These are phyloP conservation scores for Begonia fuchsioides DNA, from an alignment of 306 rosid genomes.

Conservation along the genomic window DNA sequence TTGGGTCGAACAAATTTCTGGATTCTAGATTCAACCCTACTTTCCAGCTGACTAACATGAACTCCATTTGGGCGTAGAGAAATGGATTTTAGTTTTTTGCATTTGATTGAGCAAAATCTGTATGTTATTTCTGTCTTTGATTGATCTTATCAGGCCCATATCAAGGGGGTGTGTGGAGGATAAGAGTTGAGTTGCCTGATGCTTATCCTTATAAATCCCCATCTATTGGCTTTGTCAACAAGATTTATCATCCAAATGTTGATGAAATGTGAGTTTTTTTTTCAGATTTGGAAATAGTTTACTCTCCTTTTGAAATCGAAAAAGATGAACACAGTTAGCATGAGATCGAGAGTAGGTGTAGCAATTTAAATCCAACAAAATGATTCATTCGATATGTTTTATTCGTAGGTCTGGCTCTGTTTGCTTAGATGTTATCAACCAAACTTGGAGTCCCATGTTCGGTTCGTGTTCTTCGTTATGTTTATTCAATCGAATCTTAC, in stretches of 20 bases:
- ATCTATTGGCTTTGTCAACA: constrained; percentile 88
- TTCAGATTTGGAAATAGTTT: background rate
- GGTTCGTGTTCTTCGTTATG: constrained; percentile 27
- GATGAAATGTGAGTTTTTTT: constrained; percentile 71
- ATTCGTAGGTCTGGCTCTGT: constrained; percentile 93
- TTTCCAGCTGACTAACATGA: background rate
- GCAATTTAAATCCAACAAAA: no score
- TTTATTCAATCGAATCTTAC: constrained; percentile 6
- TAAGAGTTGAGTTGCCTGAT: constrained; percentile 91
- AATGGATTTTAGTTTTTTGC: background rate
- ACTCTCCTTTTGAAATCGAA: background rate
- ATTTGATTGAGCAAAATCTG: background rate
- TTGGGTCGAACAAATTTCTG: background rate
- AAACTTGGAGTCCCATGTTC: constrained; percentile 99
- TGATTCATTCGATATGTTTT: background rate
- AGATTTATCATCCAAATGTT: constrained; percentile 92
- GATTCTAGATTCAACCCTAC: background rate
- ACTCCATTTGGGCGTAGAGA: no score
- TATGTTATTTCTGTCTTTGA: background rate
- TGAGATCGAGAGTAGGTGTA: no score
- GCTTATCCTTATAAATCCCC: constrained; percentile 98
- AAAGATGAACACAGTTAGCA: background rate
- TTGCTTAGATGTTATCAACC: constrained; percentile 96
- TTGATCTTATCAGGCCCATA: constrained; percentile 52
- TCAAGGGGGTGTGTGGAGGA: constrained; percentile 88